phyloP scores from a whole-genome alignment of 208 protist species.

The Wallacemonas sp. region DNA sequence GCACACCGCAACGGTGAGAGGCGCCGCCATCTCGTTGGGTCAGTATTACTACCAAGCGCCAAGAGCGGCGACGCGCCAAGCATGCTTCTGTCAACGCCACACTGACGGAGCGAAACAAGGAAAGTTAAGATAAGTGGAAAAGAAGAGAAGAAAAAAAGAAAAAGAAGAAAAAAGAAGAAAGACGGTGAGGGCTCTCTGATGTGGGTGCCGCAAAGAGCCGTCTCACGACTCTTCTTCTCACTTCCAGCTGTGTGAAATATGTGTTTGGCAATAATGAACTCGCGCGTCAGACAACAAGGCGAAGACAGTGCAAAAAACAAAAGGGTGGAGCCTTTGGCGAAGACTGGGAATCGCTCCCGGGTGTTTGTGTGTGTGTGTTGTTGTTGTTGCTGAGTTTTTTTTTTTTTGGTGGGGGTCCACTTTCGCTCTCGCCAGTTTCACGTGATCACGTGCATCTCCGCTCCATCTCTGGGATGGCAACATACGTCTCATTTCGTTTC shows the following conservation, averaged over 20 bases:
- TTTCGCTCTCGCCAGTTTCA: not conserved
- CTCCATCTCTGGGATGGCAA: no score
- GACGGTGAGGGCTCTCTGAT: no score
- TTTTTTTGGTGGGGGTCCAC: not conserved
- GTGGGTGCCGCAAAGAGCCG: no score
- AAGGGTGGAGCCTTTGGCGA: not conserved
- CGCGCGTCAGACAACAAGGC: not conserved
- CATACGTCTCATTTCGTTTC: not conserved
- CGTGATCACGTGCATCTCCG: no score
- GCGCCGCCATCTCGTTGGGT: not conserved
- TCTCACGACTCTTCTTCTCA: not conserved
- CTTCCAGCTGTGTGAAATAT: not conserved
- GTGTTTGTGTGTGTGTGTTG: not conserved
- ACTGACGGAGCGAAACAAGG: no score
- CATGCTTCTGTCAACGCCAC: no score
- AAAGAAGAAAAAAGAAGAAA: slow-evolving; percentile 7
- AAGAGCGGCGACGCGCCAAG: no score
- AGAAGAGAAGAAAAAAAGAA: not conserved
- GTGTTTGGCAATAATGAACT: not conserved
- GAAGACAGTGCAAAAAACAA: not conserved
- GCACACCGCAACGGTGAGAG: no score
- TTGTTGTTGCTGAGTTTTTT: slow-evolving; percentile 10
- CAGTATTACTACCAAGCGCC: not conserved
- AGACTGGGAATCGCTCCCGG: slow-evolving; percentile 9
- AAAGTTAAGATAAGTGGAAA: not conserved